Evolutionary conservation across 1,284 basidiomycete genomes (phyloP).

Genomic region (Phaffia rhodozyma): DNA sequence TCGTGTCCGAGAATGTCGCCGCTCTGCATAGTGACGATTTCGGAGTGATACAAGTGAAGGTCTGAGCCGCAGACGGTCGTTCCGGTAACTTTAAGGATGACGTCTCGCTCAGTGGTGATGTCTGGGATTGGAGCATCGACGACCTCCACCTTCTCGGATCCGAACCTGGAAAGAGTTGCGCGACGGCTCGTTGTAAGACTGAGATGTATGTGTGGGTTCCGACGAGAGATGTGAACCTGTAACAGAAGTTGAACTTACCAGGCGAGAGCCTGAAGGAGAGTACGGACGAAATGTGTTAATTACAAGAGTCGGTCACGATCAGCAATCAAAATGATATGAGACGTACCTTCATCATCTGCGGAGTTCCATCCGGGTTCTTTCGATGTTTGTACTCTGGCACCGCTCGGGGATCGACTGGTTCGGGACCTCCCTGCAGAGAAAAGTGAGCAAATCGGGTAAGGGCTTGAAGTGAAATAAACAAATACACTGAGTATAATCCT

Average conservation of each 20-base stretch:
- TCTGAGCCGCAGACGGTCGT: conserved; percentile 16
- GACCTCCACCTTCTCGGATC: conserved; percentile 38
- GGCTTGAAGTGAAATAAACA: too few species aligned
- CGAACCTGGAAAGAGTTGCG: conserved; percentile 56
- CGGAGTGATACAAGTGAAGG: conserved; percentile 16
- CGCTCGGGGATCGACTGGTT: conserved; percentile 30
- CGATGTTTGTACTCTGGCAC: conserved; percentile 44
- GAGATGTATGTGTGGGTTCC: conserved; percentile 35
- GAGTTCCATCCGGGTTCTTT: conserved; percentile 11
- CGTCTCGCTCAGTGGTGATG: conserved; percentile 48
- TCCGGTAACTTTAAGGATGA: conserved; percentile 52
- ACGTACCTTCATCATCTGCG: too few species aligned
- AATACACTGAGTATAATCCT: too few species aligned
- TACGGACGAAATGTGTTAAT: too few species aligned
- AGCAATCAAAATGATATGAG: not conserved
- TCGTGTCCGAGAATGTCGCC: conserved; percentile 68
- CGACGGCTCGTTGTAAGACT: conserved; percentile 37
- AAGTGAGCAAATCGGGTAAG: too few species aligned
- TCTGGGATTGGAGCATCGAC: conserved; percentile 53
- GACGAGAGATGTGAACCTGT: not conserved
- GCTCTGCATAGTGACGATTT: conserved; percentile 49
- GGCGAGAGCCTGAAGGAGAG: too few species aligned
- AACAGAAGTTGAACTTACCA: not conserved
- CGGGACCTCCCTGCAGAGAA: not conserved
- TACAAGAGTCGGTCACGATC: not conserved